Conservation (phyloP, 1,139 yeast genomes). For the Debaryomyces robertsiae region DNA sequence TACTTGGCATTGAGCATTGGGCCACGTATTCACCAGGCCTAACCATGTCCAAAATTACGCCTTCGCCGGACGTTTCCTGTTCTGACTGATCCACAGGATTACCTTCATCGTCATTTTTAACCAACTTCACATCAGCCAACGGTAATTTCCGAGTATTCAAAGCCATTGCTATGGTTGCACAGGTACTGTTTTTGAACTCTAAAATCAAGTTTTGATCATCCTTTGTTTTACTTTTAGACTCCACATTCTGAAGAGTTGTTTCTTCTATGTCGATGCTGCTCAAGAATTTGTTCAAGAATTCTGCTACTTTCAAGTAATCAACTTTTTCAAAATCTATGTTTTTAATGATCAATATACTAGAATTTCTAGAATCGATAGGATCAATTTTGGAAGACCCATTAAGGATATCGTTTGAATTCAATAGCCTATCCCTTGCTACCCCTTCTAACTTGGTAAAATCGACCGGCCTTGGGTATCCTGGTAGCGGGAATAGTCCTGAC, state of each 20-base stretch:
- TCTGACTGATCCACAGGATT: slow-evolving; percentile 12
- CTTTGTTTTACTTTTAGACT: slow-evolving; percentile 34
- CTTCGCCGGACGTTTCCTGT: slow-evolving; percentile 16
- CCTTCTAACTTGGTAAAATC: slow-evolving; percentile 60
- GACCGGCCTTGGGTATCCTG: slow-evolving; percentile 65
- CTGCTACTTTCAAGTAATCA: slow-evolving; percentile 44
- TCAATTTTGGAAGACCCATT: slow-evolving; percentile 48
- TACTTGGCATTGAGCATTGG: slow-evolving; percentile 28
- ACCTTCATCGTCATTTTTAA: slow-evolving; percentile 22
- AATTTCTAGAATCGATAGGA: slow-evolving; percentile 52
- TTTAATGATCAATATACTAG: slow-evolving; percentile 52
- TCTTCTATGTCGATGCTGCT: slow-evolving; percentile 37
- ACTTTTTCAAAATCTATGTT: slow-evolving; percentile 47
- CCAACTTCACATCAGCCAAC: slow-evolving; percentile 26
- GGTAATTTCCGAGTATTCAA: slow-evolving; percentile 42
- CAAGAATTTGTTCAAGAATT: slow-evolving; percentile 45
- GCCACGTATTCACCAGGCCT: slow-evolving; percentile 71
- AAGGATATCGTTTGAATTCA: slow-evolving; percentile 43
- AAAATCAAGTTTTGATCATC: slow-evolving; percentile 46
- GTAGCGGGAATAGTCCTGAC: slow-evolving; percentile 78
- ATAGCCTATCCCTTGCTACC: slow-evolving; percentile 39
- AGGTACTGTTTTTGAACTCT: slow-evolving; percentile 54
- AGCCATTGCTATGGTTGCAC: slow-evolving; percentile 62
- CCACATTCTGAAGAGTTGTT: slow-evolving; percentile 33
- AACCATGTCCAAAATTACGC: slow-evolving; percentile 31